phyloP scores from a whole-genome alignment of 148 eudicot genomes.

The Bassia scoparia region DNA sequence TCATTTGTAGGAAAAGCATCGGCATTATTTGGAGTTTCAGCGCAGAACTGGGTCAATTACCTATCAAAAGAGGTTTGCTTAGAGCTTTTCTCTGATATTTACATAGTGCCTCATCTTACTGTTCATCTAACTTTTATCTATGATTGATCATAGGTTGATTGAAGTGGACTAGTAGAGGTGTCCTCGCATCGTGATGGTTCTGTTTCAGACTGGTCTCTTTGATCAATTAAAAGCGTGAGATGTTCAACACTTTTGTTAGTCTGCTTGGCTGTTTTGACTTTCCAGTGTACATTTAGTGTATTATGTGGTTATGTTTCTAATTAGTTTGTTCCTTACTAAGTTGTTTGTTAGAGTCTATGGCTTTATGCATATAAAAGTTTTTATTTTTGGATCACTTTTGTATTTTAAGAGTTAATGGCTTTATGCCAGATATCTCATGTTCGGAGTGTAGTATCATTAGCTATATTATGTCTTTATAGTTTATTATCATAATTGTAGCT shows the following conservation, averaged over 20 bases:
- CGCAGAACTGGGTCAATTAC: conserved; percentile 92
- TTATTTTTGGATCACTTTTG: too few species aligned
- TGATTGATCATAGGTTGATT: conserved; percentile 58
- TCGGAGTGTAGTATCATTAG: too few species aligned
- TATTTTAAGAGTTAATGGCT: too few species aligned
- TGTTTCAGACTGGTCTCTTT: conserved; percentile 76
- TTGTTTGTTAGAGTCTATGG: too few species aligned
- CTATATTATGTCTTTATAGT: too few species aligned
- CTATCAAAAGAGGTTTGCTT: conserved; percentile 65
- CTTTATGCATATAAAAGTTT: too few species aligned
- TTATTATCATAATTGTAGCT: too few species aligned
- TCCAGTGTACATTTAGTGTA: background rate
- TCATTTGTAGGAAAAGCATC: conserved; percentile 96
- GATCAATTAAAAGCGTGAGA: conserved; percentile 80
- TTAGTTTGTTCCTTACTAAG: background rate
- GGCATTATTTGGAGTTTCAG: conserved; percentile 91
- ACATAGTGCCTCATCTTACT: background rate
- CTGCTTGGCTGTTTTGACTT: background rate
- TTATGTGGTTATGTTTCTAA: background rate
- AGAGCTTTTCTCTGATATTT: background rate
- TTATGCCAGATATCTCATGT: too few species aligned
- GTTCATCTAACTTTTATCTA: conserved; percentile 8
- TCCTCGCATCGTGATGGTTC: conserved; percentile 99
- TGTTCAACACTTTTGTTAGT: conserved; percentile 1
- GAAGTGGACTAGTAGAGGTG: conserved; percentile 94